Base-by-base conservation (phyloP, 345 rosid species). In the Citrus inodora region DNA sequence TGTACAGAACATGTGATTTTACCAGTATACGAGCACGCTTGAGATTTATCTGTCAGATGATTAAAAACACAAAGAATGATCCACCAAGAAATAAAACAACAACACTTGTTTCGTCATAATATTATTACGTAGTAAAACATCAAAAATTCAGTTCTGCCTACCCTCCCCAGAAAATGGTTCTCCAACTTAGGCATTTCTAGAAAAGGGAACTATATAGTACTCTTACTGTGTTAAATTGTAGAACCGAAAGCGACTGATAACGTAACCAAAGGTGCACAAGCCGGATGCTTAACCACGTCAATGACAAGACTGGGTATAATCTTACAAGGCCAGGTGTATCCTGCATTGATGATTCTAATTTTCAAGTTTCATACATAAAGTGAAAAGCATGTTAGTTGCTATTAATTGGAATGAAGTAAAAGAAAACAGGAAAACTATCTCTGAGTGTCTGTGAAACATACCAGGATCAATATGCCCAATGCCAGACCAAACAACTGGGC, bases 401-500 rank as follows among this genome's bases (percentile, higher is more conserved):
- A 32, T 9, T 46, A 42, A 79, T 67, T 53, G 25, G 70, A 16
- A 11, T 46, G 48, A 25, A 27, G 24, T 73, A 1, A 25, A 14
- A 28, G 74, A 40, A 70, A 24, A 22, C 11, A 42, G 37, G 51
- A 66, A 75, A 60, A 22, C 42, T 14, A 33, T 71, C 55, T 61
- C 68, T 11, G 63, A 71, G 37, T 67, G 56, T 46, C 61, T 46
- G 28, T 61, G 76, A 2, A 58, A 76, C 84, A 78, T 83, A 95
- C 98, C 90, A 95, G 89, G 82, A 95, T 82, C 81, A 95, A 73
- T 81, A 95, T 90, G 77, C 99, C 99, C 53, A 95, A 75, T 61
- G 83, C 91, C 81, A 95, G 98, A 73, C 99, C 98, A 80, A 93
- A 84, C 85, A 93, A 81, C 85, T 95, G 96, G 78, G 99, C 99